Base-by-base conservation (phyloP, 108 stramenopile genomes). In the Pseudonitzschia multiseries region DNA sequence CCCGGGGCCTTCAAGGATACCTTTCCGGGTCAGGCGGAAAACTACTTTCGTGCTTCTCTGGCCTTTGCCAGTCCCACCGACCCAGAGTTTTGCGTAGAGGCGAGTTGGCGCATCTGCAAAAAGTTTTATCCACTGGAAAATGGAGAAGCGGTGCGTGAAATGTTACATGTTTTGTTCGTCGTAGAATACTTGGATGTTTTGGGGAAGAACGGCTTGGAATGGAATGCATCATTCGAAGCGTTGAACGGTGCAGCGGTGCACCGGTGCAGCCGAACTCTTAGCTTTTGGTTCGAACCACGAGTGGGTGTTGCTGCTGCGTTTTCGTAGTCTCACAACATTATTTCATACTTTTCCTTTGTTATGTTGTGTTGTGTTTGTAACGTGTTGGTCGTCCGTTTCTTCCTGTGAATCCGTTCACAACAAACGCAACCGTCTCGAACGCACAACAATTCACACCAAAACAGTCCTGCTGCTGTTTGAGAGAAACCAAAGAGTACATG, bases 71-170 rank as follows among this genome's bases (percentile, higher is more conserved):
- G 13, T 21, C 61, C 61, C 1, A n/a, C 4, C 18, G 61, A 62
- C 18, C 14, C 31, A 5, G 61, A 62, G 20, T 40, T 62, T n/a
- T 62, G 61, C 31, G 32, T 62, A 3, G 61, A 62, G 29, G 61
- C 61, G 13, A 62, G 18, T n/a, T 62, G 36, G 32, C 61, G 61
- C n/a, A 62, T 41, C 33, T 62, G 61, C 33, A 62, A 62, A 33
- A 33, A 33, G 18, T 62, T 8, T 18, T 33, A 21, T n/a, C 32
- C 61, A 0, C 9, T 33, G 8, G 36, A 62, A n/a, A 40, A 62
- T 20, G 61, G 61, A 10, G 54, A 56, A 56, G 21, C 54, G 24
- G 54, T 56, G 20, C 21, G 54, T 56, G 18, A 21, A 9, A 52
- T 10, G 8, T 42, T 9, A 42, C 6, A 10, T 42, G 36, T 36